Evolutionary conservation across 257 asterid genomes (phyloP).

Genomic region (Solanum ossicruentum): DNA sequence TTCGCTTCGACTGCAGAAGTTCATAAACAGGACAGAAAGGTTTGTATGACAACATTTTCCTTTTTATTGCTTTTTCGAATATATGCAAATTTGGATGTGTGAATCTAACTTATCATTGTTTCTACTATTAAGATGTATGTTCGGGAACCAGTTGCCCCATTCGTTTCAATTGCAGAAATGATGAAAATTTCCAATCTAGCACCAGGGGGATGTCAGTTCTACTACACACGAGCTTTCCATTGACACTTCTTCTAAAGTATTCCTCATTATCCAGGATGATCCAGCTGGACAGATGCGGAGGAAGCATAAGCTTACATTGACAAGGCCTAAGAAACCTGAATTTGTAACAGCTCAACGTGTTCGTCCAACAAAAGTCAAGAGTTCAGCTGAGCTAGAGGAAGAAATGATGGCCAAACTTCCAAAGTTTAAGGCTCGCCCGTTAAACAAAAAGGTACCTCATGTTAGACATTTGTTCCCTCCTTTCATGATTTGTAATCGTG

Average conservation of each 20-base stretch:
- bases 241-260: not conserved
- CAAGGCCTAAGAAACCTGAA: slow-evolving; percentile 92
- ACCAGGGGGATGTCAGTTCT: slow-evolving; percentile 56
- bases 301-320: slow-evolving; percentile 64
- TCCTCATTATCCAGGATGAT: slow-evolving; percentile 5
- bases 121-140: slow-evolving; percentile 44
- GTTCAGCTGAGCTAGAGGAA: slow-evolving; percentile 80
- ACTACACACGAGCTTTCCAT: slow-evolving; percentile 12
- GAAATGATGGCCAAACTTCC: slow-evolving; percentile 93
- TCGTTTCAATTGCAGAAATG: slow-evolving; percentile 88
- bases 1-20: slow-evolving; percentile 34
- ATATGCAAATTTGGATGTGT: not conserved
- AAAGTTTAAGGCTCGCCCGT: slow-evolving; percentile 82
- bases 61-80: not conserved
- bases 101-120: not conserved
- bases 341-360: slow-evolving; percentile 79
- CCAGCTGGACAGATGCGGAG: slow-evolving; percentile 11
- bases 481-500: not conserved
- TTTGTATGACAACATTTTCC: not conserved
- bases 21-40: slow-evolving; percentile 67
- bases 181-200: slow-evolving; percentile 72
- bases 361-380: slow-evolving; percentile 57
- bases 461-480: not conserved
- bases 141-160: slow-evolving; percentile 65
- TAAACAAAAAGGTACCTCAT: slow-evolving; percentile 60